phyloP scores from a whole-genome alignment of 257 asterid genomes.

The Salvia hispanica region DNA sequence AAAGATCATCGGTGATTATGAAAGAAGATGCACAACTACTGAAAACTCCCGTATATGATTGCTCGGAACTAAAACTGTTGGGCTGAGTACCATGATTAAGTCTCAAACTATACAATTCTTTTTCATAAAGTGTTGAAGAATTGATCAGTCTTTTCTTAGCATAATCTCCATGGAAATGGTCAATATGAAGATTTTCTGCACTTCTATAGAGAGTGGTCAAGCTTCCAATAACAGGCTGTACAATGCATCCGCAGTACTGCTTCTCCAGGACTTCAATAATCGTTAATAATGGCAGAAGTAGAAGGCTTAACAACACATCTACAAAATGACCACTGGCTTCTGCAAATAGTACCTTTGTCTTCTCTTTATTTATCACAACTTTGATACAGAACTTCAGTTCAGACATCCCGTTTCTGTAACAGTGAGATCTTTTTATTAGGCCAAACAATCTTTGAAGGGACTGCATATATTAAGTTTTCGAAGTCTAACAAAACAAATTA shows the following conservation, averaged over 20 bases:
- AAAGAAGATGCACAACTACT: too few species aligned
- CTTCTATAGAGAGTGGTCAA: not conserved
- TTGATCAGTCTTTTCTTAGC: constrained; percentile 15
- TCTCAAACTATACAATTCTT: not conserved
- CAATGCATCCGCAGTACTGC: not conserved
- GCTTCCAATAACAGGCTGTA: not conserved
- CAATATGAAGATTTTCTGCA: constrained; percentile 5
- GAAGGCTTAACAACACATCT: constrained; percentile 23
- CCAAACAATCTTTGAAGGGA: too few species aligned
- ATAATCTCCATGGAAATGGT: not conserved
- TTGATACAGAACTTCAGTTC: constrained; percentile 2
- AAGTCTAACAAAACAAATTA: too few species aligned
- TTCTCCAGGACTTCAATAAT: not conserved
- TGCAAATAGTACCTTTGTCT: constrained; percentile 25
- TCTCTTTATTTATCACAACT: constrained; percentile 21
- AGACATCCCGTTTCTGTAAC: not conserved
- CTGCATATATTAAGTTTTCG: too few species aligned
- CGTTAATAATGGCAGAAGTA: constrained; percentile 14
- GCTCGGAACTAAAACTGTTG: too few species aligned
- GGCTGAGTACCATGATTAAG: not conserved
- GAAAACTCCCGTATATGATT: constrained; percentile 27
- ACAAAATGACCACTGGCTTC: constrained; percentile 2
- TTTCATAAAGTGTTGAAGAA: too few species aligned
- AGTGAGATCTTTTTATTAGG: not conserved
- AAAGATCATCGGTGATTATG: constrained; percentile 28